Conservation (phyloP, 2,329 filamentous ascomycete genomes). For the Talaromyces sp. region DNA sequence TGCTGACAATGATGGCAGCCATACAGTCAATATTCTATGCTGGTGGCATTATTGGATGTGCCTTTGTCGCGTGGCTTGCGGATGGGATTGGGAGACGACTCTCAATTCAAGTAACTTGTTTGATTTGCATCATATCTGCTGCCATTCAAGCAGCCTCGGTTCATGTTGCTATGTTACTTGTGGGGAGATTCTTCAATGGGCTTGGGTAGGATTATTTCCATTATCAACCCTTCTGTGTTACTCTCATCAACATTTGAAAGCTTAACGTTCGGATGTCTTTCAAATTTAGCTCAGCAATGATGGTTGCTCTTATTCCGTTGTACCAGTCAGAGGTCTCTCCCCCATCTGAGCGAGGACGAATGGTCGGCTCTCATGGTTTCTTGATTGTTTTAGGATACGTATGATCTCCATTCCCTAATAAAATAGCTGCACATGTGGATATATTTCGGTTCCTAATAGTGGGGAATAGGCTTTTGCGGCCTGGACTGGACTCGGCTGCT, state of each 20-base stretch:
- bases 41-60: not conserved
- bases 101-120: constrained; percentile 14
- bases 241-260: too few relatives aligned
- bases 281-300: too few relatives aligned
- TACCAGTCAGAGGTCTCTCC: not conserved
- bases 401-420: too few relatives aligned
- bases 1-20: not conserved
- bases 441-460: too few relatives aligned
- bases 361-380: not conserved
- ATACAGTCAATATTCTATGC: not conserved
- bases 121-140: constrained; percentile 1
- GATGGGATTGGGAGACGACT: not conserved
- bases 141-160: not conserved
- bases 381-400: not conserved
- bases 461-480: too few relatives aligned
- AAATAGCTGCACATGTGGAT: too few relatives aligned
- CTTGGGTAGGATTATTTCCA: too few relatives aligned
- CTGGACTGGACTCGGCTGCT: too few relatives aligned
- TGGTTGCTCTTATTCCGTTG: not conserved
- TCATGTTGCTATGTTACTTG: not conserved
- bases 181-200: too few relatives aligned
- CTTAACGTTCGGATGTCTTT: too few relatives aligned
- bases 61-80: not conserved
- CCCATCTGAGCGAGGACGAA: too few relatives aligned
- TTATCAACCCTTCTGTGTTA: too few relatives aligned